Evolutionary conservation across 176 grass and related monocot species (phyloP), one percentile per base, ranked within the genome.

Genomic region (Aegilops umbellulata): DNA sequence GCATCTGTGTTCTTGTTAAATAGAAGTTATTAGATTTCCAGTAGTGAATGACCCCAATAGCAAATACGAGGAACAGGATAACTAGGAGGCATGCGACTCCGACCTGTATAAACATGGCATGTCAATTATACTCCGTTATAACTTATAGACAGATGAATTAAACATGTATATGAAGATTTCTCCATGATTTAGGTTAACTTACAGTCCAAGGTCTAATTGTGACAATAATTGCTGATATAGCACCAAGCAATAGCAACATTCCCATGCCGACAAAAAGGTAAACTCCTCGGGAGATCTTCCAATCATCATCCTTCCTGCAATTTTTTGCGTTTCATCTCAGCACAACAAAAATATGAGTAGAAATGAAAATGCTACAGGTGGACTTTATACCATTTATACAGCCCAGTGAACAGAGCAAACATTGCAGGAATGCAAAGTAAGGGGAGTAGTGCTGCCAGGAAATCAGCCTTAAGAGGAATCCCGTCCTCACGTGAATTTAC

Each of bases 11-110:
- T 74, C 97, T 94, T 69, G 97, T 99, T 90, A 99, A 89, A 91
- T 94, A 99, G 90, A 99, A 99, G 84, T 96, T 99, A 83, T 99
- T 99, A 27, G 92, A 99, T 87, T 94, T 86, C 97, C 97, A 99
- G 77, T 95, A 99, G 80, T 99, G 97, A 70, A 94, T 91, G 81
- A 96, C 97, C 60, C 90, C 92, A 65, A 99, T 94, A 88, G 92
- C 92, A 91, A 99, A 94, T 67, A 93, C 86, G 77, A 99, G 67
- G 88, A 99, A 91, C 75, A 99, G 80, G 78, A 94, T 90, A 75
- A 87, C 92, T 73, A 99, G 90, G 25, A 99, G 97, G 73, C 91
- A 96, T 81, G 94, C 92, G 80, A 94, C 97, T 60, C 94, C 97
- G 83, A 99, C 97, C 97, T 99, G 88, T 61, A 88, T 51, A 88